Evolutionary conservation across 202 grass and related monocot species (phyloP), one percentile per base, ranked within the genome.

Genomic region (Schoenoplectus triqueter): DNA sequence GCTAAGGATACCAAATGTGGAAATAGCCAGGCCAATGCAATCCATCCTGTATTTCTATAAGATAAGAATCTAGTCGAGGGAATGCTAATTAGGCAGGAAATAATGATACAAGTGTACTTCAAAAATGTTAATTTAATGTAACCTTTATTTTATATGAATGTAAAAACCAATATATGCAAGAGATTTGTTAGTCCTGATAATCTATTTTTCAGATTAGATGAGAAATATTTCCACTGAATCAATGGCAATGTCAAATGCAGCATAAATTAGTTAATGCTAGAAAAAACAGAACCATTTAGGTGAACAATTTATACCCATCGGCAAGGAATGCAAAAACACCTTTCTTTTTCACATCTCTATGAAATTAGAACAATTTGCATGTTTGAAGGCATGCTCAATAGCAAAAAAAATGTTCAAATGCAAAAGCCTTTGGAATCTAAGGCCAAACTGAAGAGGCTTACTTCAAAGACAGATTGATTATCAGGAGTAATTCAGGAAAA

Each of bases 361-460:
- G 39, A 44, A 69, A 69, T 46, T 11, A 42, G 40, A 48, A 17
- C 44, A 48, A 70, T 70, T 47, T 66, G 3, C 14, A 47, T 70
- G 44, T 70, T 68, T 14, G 3, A 71, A 45, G 66, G 66, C 47
- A 6, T 71, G 10, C 13, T 48, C 44, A 71, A 71, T 47, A 71
- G 68, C 42, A 72, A 48, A 74, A 50, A 74, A 52, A 11, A 21
- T 72, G 69, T 31, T 31, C 70, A 74, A 10, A 74, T 74, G 51
- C 47, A 51, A 52, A 47, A 10, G 47, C 47, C n/a, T 74, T 74
- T 6, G 17, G 21, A 0, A 71, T 74, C 47, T 56, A 76, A 76
- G 55, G 50, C 19, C 19, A 76, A 56, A 76, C 31, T 31, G 49
- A 76, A 76, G 20, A 56, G 1, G 4, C 9, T 5, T 31, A 76